phyloP scores from a whole-genome alignment of 139 green algal genomes.

The Chlamydomonas schloesseri region DNA sequence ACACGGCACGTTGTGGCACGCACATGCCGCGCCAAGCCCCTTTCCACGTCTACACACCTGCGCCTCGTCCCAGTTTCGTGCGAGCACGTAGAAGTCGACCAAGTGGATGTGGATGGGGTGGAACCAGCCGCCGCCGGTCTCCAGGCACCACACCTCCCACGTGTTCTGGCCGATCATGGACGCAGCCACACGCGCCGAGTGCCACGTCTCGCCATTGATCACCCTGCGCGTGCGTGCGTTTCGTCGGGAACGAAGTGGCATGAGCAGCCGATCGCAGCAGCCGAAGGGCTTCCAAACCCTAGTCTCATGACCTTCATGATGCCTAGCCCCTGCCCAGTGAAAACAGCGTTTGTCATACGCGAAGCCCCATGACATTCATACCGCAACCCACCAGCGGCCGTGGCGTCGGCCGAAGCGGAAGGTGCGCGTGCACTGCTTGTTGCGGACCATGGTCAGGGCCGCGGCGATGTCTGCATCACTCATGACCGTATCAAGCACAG shows the following conservation, averaged over 20 bases:
- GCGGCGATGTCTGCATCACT: not conserved
- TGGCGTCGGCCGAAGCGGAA: not conserved
- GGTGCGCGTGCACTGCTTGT: not conserved
- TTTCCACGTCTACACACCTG: too few species aligned
- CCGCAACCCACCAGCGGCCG: not conserved
- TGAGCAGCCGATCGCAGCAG: not conserved
- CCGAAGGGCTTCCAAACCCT: too few species aligned
- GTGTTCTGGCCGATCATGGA: conserved; percentile 18
- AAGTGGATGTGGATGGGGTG: conserved; percentile 42
- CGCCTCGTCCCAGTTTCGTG: conserved; percentile 1
- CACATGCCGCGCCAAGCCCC: too few species aligned
- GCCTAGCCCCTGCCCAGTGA: too few species aligned
- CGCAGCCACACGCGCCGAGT: not conserved
- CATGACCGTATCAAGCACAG: not conserved
- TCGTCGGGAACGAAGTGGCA: too few species aligned
- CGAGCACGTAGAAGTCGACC: conserved; percentile 2
- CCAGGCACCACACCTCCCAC: conserved; percentile 17
- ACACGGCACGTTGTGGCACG: too few species aligned
- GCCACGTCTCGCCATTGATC: conserved; percentile 28
- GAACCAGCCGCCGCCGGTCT: conserved; percentile 36
- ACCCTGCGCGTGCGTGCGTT: not conserved
- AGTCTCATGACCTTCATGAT: too few species aligned
- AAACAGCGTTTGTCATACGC: too few species aligned
- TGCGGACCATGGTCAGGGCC: not conserved
- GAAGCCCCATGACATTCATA: not conserved